Evolutionary conservation across 345 rosid genomes (phyloP).

Genomic region (Arabis alpina): DNA sequence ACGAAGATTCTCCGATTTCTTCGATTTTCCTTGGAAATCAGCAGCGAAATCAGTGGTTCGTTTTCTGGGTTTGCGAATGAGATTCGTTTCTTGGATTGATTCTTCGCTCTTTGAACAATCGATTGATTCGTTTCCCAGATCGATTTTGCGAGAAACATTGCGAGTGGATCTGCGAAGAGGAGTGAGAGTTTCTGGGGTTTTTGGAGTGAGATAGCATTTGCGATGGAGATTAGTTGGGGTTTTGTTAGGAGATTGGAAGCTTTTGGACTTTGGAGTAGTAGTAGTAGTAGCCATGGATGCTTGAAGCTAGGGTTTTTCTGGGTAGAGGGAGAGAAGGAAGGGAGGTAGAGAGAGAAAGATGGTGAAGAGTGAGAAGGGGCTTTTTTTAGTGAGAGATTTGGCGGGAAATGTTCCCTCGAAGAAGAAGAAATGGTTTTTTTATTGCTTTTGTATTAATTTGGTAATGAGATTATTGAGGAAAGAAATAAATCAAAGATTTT

Average conservation of each 20-base stretch:
- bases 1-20: not conserved
- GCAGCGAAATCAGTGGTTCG: not conserved
- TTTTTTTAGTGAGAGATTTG: conserved; percentile 34
- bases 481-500: not conserved
- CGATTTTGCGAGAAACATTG: conserved; percentile 35
- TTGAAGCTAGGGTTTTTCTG: conserved; percentile 32
- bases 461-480: not conserved
- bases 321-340: conserved; percentile 15
- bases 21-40: not conserved
- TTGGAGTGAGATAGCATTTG: conserved; percentile 48
- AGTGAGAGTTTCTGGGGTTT: conserved; percentile 50
- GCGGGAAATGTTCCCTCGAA: conserved; percentile 72
- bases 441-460: conserved; percentile 21
- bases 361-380: conserved; percentile 29
- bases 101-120: conserved; percentile 14
- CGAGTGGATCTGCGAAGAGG: conserved; percentile 67
- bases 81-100: conserved; percentile 29
- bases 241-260: conserved; percentile 43
- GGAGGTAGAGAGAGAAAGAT: conserved; percentile 35
- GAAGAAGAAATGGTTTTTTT: conserved; percentile 33
- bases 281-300: conserved; percentile 60
- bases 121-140: conserved; percentile 25
- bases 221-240: conserved; percentile 26
- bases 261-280: conserved; percentile 45
- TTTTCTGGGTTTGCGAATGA: conserved; percentile 33